Percentiles rank a stretch among this genome's conserved stretches.
Conservation (phyloP, 2,329 filamentous ascomycete species). For the Nigrospora sphaerica region DNA sequence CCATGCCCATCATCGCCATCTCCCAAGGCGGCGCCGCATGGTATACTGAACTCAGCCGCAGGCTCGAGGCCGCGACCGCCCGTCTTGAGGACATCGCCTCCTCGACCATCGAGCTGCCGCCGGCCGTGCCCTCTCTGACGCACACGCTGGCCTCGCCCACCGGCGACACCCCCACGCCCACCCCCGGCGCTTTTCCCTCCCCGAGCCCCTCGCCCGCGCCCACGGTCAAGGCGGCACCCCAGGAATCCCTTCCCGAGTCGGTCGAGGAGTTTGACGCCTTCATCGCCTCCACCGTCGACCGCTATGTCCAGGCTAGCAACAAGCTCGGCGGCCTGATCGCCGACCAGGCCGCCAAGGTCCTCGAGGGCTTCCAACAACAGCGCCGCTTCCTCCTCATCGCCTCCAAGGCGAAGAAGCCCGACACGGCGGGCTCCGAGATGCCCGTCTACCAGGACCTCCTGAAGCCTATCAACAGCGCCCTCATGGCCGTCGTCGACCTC, state of each 20-base stretch:
- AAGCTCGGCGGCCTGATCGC: slow-evolving; percentile 71
- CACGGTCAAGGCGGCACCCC: slow-evolving; percentile 26
- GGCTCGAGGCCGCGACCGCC: slow-evolving; percentile 94
- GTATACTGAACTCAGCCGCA: slow-evolving; percentile 46
- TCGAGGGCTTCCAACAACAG: slow-evolving; percentile 71
- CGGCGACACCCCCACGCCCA: slow-evolving; percentile 23
- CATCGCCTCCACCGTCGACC: slow-evolving; percentile 64
- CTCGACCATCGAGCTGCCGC: slow-evolving; percentile 56
- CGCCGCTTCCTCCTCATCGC: slow-evolving; percentile 82
- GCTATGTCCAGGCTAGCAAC: slow-evolving; percentile 71
- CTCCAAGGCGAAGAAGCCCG: slow-evolving; percentile 88
- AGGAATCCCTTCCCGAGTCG: slow-evolving; percentile 61
- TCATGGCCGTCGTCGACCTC: slow-evolving; percentile 71
- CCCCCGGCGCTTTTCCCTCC: slow-evolving; percentile 31
- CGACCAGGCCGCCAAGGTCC: slow-evolving; percentile 60
- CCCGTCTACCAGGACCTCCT: slow-evolving; percentile 68
- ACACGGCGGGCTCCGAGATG: slow-evolving; percentile 53
- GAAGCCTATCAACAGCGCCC: slow-evolving; percentile 78
- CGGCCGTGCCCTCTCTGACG: slow-evolving; percentile 38
- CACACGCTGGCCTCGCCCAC: slow-evolving; percentile 30
- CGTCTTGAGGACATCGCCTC: slow-evolving; percentile 93
- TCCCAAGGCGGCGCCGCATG: slow-evolving; percentile 6
- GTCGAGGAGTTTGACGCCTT: slow-evolving; percentile 84
- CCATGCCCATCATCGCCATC: slow-evolving; percentile 11
- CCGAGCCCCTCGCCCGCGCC: slow-evolving; percentile 15